A percentile compares a stretch with the other conserved stretches of the same genome.
phyloP scores from a whole-genome alignment of 225 moss, liverwort and hornwort species.

The Sphagnum tenellum region DNA sequence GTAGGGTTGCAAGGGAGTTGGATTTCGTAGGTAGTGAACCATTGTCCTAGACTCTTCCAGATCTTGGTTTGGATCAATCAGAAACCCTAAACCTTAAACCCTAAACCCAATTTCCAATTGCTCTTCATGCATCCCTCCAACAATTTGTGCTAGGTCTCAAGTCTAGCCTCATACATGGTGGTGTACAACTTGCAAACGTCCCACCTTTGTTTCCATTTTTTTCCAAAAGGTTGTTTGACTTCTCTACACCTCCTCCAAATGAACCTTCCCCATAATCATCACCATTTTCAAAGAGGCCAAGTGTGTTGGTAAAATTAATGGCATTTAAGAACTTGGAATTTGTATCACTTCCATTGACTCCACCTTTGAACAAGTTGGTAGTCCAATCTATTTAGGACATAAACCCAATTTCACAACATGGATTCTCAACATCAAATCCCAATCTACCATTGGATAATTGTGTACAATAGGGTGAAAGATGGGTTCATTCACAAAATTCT shows the following conservation, averaged over 20 bases:
- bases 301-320: constrained; percentile 64
- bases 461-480: too few relatives aligned
- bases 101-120: constrained; percentile 3
- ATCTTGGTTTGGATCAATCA: constrained; percentile 20
- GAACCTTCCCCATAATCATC: constrained; percentile 41
- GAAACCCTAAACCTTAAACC: constrained; percentile 5
- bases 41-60: constrained; percentile 14
- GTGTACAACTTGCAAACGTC: constrained; percentile 9
- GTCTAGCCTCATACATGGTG: constrained; percentile 10
- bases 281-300: constrained; percentile 22
- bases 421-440: constrained; percentile 2
- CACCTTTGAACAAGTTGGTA: constrained; percentile 21
- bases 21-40: constrained; percentile 7
- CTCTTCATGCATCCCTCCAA: constrained; percentile 31
- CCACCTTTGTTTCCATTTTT: constrained; percentile 16
- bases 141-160: constrained; percentile 22
- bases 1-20: constrained; percentile 9
- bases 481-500: too few relatives aligned
- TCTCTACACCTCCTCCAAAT: constrained; percentile 46
- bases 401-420: constrained; percentile 13
- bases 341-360: constrained; percentile 18
- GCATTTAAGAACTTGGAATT: constrained; percentile 41
- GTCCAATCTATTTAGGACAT: constrained; percentile 14
- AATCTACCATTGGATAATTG: too few relatives aligned
- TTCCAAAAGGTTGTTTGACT: constrained; percentile 46